Base-by-base conservation (phyloP, 257 asterid species). In the Solanum gracilifrons region DNA sequence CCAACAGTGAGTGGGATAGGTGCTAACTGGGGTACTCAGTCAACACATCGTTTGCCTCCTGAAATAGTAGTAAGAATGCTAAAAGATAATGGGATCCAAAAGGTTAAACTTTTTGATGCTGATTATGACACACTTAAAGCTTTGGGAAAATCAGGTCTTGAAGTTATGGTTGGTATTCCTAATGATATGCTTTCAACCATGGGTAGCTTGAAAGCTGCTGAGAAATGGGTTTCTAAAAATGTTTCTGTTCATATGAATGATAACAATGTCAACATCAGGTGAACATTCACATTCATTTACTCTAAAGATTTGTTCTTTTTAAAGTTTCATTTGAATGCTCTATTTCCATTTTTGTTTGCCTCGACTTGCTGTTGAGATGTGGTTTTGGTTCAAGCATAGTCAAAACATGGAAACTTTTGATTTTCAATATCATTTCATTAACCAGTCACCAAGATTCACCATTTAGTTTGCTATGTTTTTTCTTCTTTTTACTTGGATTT, bases 101-200 rank as follows among this genome's bases (percentile, higher is more conserved):
- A 92, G 87, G 94, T 96, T 13, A 96, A 96, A 92, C 99, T 96
- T 88, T 96, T 96, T 58, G 99, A 95, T 88, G 91, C 99, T 58
- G 95, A 94, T 89, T 93, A 91, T 72, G 97, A 94, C 85, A 93
- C 98, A 9, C 87, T 96, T 83, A 89, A 87, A 88, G 99, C 99
- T 87, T 73, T 96, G 83, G 93, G 95, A 5, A 85, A 89, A 66
- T 91, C 98, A 20, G 97, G 94, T 37, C 92, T 96, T 88, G 98
- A 96, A 91, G 98, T 96, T 39, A 95, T 96, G 98, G 98, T 96
- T 29, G 98, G 99, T 83, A 96, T 96, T 86, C 99, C 99, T 6
- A 96, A 96, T 71, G 98, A 96, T 91, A 90, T 94, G 98, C 95
- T 96, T 39, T 35, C 94, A 0, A 18, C 91, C 80, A 83, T 96